These are phyloP conservation scores for Cucumis melo DNA, from an alignment of 306 rosid species.

Conservation along the genomic window DNA sequence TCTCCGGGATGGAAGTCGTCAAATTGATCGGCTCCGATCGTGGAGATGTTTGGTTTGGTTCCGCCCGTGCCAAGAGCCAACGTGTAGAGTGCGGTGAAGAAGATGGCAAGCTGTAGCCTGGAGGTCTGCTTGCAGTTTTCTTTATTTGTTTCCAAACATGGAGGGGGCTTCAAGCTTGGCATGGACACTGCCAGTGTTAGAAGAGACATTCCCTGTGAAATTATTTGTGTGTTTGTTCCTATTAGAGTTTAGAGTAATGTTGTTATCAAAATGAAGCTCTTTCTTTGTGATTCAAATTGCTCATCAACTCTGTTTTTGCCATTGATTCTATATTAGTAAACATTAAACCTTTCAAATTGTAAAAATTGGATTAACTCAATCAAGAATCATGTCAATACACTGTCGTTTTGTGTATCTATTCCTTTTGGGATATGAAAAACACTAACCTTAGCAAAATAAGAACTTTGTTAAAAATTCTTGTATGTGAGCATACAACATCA, in stretches of 20 bases:
- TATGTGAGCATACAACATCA: no score
- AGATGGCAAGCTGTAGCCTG: conserved; percentile 43
- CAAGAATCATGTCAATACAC: no score
- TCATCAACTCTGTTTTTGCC: neutral
- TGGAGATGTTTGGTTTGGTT: conserved; percentile 87
- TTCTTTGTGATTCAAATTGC: neutral
- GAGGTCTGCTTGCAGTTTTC: conserved; percentile 67
- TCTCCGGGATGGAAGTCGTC: conserved; percentile 68
- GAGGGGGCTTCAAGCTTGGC: conserved; percentile 42
- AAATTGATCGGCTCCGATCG: conserved; percentile 94
- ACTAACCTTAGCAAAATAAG: no score
- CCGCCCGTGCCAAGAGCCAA: conserved; percentile 89
- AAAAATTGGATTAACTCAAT: no score
- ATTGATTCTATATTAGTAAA: no score
- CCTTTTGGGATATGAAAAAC: no score
- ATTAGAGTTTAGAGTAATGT: neutral
- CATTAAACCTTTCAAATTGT: no score
- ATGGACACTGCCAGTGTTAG: conserved; percentile 60
- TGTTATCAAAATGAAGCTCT: neutral
- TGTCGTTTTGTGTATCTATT: no score
- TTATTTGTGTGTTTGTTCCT: neutral
- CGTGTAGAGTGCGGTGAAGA: conserved; percentile 68
- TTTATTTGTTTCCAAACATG: conserved; percentile 17
- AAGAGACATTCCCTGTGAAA: conserved; percentile 59
- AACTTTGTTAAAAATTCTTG: no score